Evolutionary conservation across 495 filamentous ascomycete genomes (phyloP), one percentile per base, ranked within the genome.

Genomic region (Penicillium cinerascens): DNA sequence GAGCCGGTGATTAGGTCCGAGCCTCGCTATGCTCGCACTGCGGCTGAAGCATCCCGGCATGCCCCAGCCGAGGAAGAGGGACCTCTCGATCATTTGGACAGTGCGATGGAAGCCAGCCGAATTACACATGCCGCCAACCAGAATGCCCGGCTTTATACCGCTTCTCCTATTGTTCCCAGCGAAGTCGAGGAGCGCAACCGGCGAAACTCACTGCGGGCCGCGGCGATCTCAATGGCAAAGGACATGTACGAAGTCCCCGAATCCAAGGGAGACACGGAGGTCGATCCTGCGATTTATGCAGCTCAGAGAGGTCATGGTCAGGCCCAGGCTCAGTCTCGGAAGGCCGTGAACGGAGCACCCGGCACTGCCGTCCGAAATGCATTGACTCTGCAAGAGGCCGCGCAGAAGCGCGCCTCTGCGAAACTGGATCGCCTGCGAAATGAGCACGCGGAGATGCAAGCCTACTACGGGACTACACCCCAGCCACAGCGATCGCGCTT

Each of bases 191-290:
- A 95, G 55, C 75, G 84, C 65, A 84, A 81, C 39, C 82, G 78
- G 46, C 75, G 81, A 29, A 85, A 88, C 62, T 82, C 84, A 6
- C 69, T 95, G 0, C 87, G 83, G 52, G 89, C 90, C 17, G 90
- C 91, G 16, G 87, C 91, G 4, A 69, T 95, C 1, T 87, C 85
- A 4, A 95, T 96, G 89, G 89, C 91, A 21, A 89, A 83, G 66
- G 79, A 86, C 51, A 90, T 95, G 86, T 95, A 90, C 67, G 79
- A 69, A 13, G 64, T 81, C 43, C 61, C 83, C 80, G 68, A 79
- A 36, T 70, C 79, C 36, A 83, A 42, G 63, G 75, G 52, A 54
- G 64, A 47, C 29, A 46, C 50, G 8, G 44, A 27, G 2, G 25
- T 41, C 22, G 37, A 57, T 47, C 49, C 58, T 35, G 79, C 55